Conservation (phyloP, 805 yeast species). For the Candida berthetii region DNA sequence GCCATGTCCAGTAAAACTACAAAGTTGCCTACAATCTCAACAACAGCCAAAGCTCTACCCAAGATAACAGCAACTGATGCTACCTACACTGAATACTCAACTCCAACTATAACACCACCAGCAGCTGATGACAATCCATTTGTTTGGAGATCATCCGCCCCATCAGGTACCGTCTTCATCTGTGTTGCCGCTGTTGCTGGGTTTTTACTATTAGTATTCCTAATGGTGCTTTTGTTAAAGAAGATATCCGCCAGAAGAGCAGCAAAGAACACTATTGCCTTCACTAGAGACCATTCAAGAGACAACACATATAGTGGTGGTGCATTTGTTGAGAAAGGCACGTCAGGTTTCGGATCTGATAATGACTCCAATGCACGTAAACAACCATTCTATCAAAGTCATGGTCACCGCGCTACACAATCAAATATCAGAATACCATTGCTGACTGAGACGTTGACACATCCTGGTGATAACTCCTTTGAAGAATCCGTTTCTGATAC, state of each 20-base stretch:
- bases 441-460: background rate
- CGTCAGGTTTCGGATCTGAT: background rate
- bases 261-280: slow-evolving; percentile 38
- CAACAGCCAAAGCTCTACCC: slow-evolving; percentile 4
- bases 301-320: slow-evolving; percentile 10
- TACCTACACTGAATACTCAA: slow-evolving; percentile 14
- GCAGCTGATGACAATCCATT: slow-evolving; percentile 58
- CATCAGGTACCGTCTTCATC: slow-evolving; percentile 79
- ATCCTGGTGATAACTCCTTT: slow-evolving; percentile 4
- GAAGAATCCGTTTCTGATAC: slow-evolving; percentile 9
- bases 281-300: slow-evolving; percentile 12
- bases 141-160: slow-evolving; percentile 41
- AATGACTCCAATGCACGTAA: background rate
- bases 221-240: slow-evolving; percentile 45
- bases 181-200: slow-evolving; percentile 71
- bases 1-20: background rate
- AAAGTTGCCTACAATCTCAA: background rate
- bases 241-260: slow-evolving; percentile 42
- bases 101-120: slow-evolving; percentile 42
- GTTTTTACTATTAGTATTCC: slow-evolving; percentile 44
- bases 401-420: background rate
- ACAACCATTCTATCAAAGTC: background rate
- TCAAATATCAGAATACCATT: background rate
- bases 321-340: slow-evolving; percentile 1
- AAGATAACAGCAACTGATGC: slow-evolving; percentile 5